Evolutionary conservation across 257 asterid genomes (phyloP).

Genomic region (Asclepias syriaca): DNA sequence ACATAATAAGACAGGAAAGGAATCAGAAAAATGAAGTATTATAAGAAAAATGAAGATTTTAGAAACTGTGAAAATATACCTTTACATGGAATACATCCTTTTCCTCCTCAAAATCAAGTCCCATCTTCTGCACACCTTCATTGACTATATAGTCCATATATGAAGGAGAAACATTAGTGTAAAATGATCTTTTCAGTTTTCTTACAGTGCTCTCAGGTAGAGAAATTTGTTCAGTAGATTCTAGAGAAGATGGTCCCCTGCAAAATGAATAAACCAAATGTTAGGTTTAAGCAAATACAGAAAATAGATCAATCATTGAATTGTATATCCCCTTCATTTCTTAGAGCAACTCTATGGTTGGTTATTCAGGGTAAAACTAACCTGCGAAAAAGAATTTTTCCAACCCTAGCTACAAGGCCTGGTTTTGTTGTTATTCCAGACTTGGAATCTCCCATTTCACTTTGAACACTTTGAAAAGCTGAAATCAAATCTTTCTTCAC

Average conservation of each 20-base stretch:
- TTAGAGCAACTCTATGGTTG: not conserved
- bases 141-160: constrained; percentile 31
- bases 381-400: constrained; percentile 40
- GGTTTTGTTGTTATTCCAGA: constrained; percentile 34
- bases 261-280: constrained; percentile 4
- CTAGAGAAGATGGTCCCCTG: constrained; percentile 29
- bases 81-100: constrained; percentile 34
- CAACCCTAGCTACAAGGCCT: constrained; percentile 34
- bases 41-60: not conserved
- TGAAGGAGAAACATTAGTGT: constrained; percentile 35
- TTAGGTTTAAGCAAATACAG: not conserved
- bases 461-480: constrained; percentile 31
- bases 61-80: constrained; percentile 24
- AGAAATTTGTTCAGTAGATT: constrained; percentile 21
- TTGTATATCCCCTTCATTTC: too few species aligned
- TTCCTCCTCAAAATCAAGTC: constrained; percentile 24
- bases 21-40: not conserved
- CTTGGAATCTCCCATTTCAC: constrained; percentile 22
- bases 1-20: constrained; percentile 9
- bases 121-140: constrained; percentile 26
- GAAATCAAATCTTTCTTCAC: constrained; percentile 34
- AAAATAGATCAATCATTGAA: too few species aligned
- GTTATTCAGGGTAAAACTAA: constrained; percentile 22
- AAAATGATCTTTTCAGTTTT: constrained; percentile 29
- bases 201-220: constrained; percentile 20